Conservation (phyloP, 2,329 filamentous ascomycete genomes). For the Apiospora marii region DNA sequence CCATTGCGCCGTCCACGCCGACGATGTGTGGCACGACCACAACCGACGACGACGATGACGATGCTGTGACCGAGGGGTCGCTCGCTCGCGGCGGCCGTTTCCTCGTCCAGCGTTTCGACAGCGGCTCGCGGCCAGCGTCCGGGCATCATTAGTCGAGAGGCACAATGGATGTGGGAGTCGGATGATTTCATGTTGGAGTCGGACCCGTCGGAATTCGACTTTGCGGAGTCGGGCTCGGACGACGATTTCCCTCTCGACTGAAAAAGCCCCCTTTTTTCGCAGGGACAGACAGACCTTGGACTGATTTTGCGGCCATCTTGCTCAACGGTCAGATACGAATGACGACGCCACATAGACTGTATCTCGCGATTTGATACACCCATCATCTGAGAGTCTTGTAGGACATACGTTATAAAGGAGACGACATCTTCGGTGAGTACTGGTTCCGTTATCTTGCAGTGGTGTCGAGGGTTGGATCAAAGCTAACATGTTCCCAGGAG, state of each 20-base stretch:
- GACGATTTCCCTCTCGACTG: conserved; percentile 11
- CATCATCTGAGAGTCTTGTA: not conserved
- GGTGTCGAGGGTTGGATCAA: not conserved
- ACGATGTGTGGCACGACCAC: conserved; percentile 24
- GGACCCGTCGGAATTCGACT: not conserved
- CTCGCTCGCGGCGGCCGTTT: not conserved
- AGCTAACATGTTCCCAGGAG: not conserved
- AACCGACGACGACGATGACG: not conserved
- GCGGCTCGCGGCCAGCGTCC: not conserved
- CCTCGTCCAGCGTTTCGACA: not conserved
- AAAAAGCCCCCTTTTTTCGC: not conserved
- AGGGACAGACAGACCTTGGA: not conserved
- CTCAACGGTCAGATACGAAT: not conserved
- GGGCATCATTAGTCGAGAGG: not conserved
- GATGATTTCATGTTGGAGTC: not conserved
- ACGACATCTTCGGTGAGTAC: not conserved
- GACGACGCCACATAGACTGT: not conserved
- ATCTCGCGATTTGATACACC: not conserved
- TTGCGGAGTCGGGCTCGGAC: not conserved
- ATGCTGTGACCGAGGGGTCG: conserved; percentile 1
- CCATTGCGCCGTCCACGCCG: conserved; percentile 30
- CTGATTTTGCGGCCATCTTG: not conserved
- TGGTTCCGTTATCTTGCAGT: not conserved
- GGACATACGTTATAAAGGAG: not conserved
- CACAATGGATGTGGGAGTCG: not conserved